phyloP scores from a whole-genome alignment of 1,284 basidiomycete species.

The Volvariella volvacea region DNA sequence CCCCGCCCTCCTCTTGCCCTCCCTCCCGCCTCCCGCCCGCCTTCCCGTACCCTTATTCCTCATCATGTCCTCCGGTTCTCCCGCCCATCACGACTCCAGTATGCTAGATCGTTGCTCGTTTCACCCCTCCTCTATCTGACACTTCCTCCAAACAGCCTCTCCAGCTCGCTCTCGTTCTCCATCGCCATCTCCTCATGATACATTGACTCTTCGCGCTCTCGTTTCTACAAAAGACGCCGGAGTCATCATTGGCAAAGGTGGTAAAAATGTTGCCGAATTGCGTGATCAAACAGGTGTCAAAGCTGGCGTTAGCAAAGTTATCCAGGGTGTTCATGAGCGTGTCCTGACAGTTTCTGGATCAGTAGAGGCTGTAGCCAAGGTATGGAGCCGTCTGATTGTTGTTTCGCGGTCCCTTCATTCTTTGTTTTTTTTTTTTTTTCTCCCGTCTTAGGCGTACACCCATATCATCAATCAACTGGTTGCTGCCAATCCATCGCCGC shows the following conservation, averaged over 20 bases:
- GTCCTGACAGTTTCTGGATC: constrained; percentile 92
- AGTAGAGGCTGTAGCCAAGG: constrained; percentile 88
- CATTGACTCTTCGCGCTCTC: constrained; percentile 85
- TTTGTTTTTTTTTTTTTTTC: constrained; percentile 7
- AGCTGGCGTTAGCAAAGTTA: constrained; percentile 98
- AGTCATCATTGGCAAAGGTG: constrained; percentile 94
- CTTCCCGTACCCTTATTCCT: constrained; percentile 22
- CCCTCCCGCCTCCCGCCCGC: constrained; percentile 21
- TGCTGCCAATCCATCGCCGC: constrained; percentile 63
- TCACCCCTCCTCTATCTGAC: constrained; percentile 14
- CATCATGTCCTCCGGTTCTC: constrained; percentile 59
- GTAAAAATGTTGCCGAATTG: constrained; percentile 95
- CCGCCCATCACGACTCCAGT: constrained; percentile 48
- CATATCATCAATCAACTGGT: constrained; percentile 94
- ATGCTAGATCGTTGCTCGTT: constrained; percentile 12
- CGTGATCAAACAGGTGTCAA: constrained; percentile 94
- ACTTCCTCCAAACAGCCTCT: constrained; percentile 28
- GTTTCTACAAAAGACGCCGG: constrained; percentile 96
- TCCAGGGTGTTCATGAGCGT: constrained; percentile 94
- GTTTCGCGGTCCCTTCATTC: no score
- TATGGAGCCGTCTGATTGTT: constrained; percentile 24
- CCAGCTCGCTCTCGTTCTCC: constrained; percentile 63
- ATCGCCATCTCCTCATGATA: constrained; percentile 52
- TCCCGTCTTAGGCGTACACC: constrained; percentile 71
- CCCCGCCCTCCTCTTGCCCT: constrained; percentile 19